Evolutionary conservation across 1,139 yeast genomes (phyloP), one percentile per base, ranked within the genome.

Genomic region (Candida smagusa): DNA sequence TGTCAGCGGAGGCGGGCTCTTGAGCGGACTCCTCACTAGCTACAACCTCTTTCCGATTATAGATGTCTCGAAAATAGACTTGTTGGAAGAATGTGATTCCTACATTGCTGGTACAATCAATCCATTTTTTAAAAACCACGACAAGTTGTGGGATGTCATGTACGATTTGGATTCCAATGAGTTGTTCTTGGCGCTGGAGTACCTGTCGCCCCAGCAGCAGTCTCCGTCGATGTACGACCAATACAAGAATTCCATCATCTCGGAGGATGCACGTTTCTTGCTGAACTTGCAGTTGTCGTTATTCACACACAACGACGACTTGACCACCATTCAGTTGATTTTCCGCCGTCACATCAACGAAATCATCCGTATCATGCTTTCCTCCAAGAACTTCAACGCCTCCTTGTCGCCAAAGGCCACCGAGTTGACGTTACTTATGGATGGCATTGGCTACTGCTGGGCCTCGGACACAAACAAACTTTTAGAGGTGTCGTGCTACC

Each of bases 61-160:
- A 2, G 85, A 81, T 49, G 74, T 80, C 21, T 74, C 81, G 26
- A 78, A 79, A 46, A 75, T 77, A 21, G 84, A 78, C 44, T 66
- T 77, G 13, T 58, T 80, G 46, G 70, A 74, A 42, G 61, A 66
- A 41, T 74, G 80, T 43, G 72, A 68, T 12, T 77, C 80, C 21
- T 80, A 61, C 54, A 64, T 80, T 50, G 86, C 85, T 4, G 86
- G 86, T 8, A 81, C 82, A 34, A 79, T 80, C 46, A 80, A 81
- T 55, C 84, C 84, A 9, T 79, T 82, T 38, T 80, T 80, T 61
- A 78, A 77, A 45, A 59, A 66, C 36, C 81, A 78, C 48, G 79
- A 79, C 30, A 65, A 64, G 40, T 49, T 70, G 31, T 80, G 84
- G 83, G 86, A 80, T 50, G 56, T 80, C 13, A 55, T 80, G 36